phyloP scores from a whole-genome alignment of 208 protist species.

The Leishmania turanica region DNA sequence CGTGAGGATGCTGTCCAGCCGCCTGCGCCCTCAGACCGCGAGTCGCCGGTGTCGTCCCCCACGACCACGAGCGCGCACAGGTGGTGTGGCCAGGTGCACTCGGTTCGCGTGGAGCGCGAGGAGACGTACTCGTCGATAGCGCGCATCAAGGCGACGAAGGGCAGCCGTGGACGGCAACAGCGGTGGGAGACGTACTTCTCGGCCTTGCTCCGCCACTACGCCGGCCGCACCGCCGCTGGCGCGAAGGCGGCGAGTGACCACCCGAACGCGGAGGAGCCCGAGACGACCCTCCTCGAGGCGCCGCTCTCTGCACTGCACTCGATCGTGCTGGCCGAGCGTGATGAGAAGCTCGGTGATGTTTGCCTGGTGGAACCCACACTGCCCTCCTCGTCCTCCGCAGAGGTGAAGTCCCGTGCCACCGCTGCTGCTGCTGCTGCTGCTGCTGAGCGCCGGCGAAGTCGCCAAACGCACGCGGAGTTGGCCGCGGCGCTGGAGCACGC shows the following conservation, averaged over 20 bases:
- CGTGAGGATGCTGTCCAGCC: background rate
- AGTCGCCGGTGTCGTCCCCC: slow-evolving; percentile 1
- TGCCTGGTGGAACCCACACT: background rate
- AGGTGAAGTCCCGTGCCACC: background rate
- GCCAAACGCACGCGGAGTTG: slow-evolving; percentile 38
- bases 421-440: background rate
- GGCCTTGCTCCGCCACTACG: slow-evolving; percentile 60
- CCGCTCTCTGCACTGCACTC: slow-evolving; percentile 21
- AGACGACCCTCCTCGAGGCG: slow-evolving; percentile 30
- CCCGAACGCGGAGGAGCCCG: slow-evolving; percentile 3
- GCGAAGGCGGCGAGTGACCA: background rate
- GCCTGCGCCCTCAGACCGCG: background rate
- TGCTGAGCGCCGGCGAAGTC: background rate
- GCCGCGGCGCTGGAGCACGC: slow-evolving; percentile 68
- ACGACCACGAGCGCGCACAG: background rate
- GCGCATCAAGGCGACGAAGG: slow-evolving; percentile 42
- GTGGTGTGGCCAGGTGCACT: slow-evolving; percentile 46
- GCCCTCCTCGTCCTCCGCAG: background rate
- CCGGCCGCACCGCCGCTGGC: background rate
- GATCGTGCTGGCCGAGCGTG: slow-evolving; percentile 39
- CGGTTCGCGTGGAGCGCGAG: slow-evolving; percentile 43
- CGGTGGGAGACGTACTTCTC: slow-evolving; percentile 70
- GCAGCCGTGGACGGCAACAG: slow-evolving; percentile 44
- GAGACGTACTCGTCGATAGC: slow-evolving; percentile 22
- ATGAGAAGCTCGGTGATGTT: slow-evolving; percentile 36